Evolutionary conservation across 495 filamentous ascomycete genomes (phyloP), one percentile per base, ranked within the genome.

Genomic region (Rhizodiscina lignyota): DNA sequence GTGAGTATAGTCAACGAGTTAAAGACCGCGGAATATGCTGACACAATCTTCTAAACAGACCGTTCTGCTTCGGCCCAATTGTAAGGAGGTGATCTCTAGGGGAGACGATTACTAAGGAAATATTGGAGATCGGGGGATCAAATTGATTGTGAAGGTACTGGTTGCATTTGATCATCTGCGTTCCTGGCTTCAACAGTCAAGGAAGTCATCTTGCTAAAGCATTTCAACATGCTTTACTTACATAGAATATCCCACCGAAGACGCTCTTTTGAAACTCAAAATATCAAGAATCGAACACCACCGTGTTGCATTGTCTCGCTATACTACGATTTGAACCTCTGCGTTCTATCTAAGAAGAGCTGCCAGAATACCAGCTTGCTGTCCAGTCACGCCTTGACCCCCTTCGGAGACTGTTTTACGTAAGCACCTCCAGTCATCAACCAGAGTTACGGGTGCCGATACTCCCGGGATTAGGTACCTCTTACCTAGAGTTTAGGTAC

Each of bases 71-170:
- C 52, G 61, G 17, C 56, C 58, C 18, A 59, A 49, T 4, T 53
- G 57, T 27, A 67, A 68, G 46, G 64, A 68, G 39, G 52, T 68
- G 2, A 58, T 68, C 36, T 65, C 61, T 38, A 56, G 64, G 36
- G 63, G 64, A 16, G 60, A 63, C 37, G 64, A 68, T 49, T 68
- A 66, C 35, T 67, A 38, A 46, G 13, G 23, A 27, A 41, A 30
- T 39, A 30, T 36, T 4, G 30, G 34, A 48, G 39, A 29, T 34
- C 1, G n/a, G 18, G 19, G 23, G n/a, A 21, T 24, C n/a, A 48
- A 41, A 38, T 45, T 33, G 39, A 32, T 40, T 19, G 21, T 27
- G 42, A 18, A 30, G 30, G 2, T 37, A 16, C 34, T 35, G 22
- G 17, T 24, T 29, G 30, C 26, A 35, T 38, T 38, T 42, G 29